Evolutionary conservation across 225 moss, liverwort and hornwort species (phyloP).

Genomic region (Lunularia cruciata): DNA sequence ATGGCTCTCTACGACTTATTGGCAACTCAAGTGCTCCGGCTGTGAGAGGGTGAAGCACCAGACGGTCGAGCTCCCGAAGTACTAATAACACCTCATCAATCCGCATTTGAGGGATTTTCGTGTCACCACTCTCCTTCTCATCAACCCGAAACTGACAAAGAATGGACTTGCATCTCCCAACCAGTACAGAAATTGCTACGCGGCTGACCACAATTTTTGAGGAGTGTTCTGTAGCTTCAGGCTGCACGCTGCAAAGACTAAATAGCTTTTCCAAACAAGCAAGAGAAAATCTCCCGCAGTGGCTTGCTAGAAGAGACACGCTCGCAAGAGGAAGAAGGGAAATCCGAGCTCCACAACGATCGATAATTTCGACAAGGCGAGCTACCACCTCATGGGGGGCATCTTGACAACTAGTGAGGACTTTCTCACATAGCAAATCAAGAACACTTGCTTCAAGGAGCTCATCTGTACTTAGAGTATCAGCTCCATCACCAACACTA

Average conservation of each 20-base stretch:
- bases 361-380: conserved; percentile 44
- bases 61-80: conserved; percentile 45
- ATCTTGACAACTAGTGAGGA: conserved; percentile 85
- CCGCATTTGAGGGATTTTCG: conserved; percentile 39
- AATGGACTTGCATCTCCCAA: conserved; percentile 39
- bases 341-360: conserved; percentile 49
- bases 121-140: conserved; percentile 41
- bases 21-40: conserved; percentile 41
- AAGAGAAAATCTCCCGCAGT: conserved; percentile 49
- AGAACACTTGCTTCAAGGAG: conserved; percentile 76
- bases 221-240: conserved; percentile 22
- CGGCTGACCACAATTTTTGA: conserved; percentile 44
- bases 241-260: conserved; percentile 35
- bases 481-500: conserved; percentile 54
- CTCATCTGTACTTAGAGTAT: conserved; percentile 68
- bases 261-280: conserved; percentile 46
- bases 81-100: conserved; percentile 45
- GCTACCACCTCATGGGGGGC: conserved; percentile 52
- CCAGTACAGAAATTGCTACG: conserved; percentile 35
- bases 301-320: conserved; percentile 42
- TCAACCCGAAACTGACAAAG: conserved; percentile 44
- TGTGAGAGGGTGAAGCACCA: conserved; percentile 46
- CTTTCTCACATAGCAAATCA: conserved; percentile 72
- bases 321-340: conserved; percentile 47
- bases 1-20: conserved; percentile 36